A percentile compares a stretch with the other conserved stretches of the same genome.
phyloP scores from a whole-genome alignment of 331 rosid species.

The Saraca asoca region DNA sequence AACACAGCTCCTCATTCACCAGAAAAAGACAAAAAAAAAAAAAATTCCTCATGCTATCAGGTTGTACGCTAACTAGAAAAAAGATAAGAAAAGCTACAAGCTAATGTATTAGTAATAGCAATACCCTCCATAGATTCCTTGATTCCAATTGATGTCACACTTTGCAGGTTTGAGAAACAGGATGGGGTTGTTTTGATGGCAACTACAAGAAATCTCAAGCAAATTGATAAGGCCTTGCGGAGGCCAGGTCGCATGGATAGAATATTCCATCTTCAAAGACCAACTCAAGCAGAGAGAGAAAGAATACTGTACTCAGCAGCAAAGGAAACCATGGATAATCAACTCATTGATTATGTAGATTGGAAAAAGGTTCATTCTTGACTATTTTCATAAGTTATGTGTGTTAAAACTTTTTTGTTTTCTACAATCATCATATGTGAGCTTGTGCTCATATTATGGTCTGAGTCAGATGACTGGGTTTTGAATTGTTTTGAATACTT shows the following conservation, averaged over 20 bases:
- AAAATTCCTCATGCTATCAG: background rate
- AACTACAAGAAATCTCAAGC: conserved; percentile 86
- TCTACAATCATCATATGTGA: conserved; percentile 9
- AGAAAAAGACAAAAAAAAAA: background rate
- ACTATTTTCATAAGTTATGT: conserved; percentile 15
- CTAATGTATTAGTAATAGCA: conserved; percentile 23
- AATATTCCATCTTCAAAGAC: conserved; percentile 96
- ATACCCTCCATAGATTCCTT: conserved; percentile 13
- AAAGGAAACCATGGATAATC: conserved; percentile 85
- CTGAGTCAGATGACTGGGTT: conserved; percentile 6
- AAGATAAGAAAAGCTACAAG: background rate
- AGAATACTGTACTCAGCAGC: conserved; percentile 74
- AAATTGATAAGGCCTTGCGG: conserved; percentile 89
- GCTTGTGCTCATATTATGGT: background rate
- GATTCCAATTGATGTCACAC: conserved; percentile 22
- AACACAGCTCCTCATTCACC: background rate
- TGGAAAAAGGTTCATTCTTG: conserved; percentile 80
- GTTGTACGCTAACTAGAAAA: background rate
- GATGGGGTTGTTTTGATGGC: conserved; percentile 99
- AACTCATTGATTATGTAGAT: conserved; percentile 81
- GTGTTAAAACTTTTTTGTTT: background rate
- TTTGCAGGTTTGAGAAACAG: conserved; percentile 90
- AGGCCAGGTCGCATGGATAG: conserved; percentile 99
- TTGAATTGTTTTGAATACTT: no score
- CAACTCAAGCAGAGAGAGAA: conserved; percentile 90